Conservation (phyloP, 495 filamentous ascomycete genomes). For the Entonaema liquescens region DNA sequence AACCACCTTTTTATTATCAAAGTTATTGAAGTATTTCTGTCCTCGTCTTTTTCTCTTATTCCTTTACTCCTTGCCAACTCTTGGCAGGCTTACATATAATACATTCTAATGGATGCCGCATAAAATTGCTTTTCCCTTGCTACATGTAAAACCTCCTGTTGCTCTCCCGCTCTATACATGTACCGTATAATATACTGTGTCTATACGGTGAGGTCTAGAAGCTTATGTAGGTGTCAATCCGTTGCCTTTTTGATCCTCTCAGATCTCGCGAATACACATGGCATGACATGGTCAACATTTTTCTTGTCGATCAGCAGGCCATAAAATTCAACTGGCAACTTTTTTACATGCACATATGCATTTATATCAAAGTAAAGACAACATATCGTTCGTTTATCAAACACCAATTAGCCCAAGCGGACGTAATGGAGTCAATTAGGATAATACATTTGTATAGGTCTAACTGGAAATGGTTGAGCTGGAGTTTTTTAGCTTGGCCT, state of each 20-base stretch:
- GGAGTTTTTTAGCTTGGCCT: slow-evolving; percentile 9
- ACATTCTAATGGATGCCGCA: neutral
- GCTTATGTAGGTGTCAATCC: slow-evolving; percentile 27
- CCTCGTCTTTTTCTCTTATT: neutral
- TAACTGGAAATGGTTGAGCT: slow-evolving; percentile 14
- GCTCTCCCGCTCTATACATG: neutral
- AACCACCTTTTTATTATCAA: no score
- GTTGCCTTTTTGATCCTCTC: slow-evolving; percentile 28
- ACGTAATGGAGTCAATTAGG: slow-evolving; percentile 1
- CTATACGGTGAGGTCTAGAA: slow-evolving; percentile 13
- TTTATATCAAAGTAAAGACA: neutral
- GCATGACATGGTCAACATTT: slow-evolving; percentile 27
- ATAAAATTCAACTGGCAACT: slow-evolving; percentile 4
- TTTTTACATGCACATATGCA: neutral
- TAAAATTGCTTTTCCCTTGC: slow-evolving; percentile 6
- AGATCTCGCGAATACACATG: slow-evolving; percentile 37
- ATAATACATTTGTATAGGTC: neutral
- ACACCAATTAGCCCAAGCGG: slow-evolving; percentile 10
- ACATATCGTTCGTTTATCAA: neutral
- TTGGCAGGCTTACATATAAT: slow-evolving; percentile 12
- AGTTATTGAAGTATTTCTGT: neutral
- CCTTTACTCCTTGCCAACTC: slow-evolving; percentile 2
- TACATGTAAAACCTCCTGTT: neutral
- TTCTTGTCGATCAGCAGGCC: slow-evolving; percentile 30
- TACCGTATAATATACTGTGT: slow-evolving; percentile 2